Base-by-base conservation (phyloP, 495 filamentous ascomycete genomes). In the Tricharina praecox region DNA sequence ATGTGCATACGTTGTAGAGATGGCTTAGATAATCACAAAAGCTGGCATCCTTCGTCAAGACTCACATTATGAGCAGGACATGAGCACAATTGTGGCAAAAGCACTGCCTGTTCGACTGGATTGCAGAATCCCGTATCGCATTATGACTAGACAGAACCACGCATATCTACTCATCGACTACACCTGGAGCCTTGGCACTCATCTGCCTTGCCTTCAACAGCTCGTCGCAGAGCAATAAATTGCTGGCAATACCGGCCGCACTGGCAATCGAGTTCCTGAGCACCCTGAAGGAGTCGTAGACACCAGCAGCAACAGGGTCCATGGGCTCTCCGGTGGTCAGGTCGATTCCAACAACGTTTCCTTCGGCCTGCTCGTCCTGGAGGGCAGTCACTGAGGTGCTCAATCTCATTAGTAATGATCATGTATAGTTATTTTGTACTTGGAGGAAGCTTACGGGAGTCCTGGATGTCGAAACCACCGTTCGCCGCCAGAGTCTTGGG, bases 401-500 rank as follows among this genome's bases (percentile, higher is more conserved):
- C n/a, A n/a, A n/a, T n/a, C n/a, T n/a, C n/a, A n/a, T n/a, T n/a
- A n/a, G n/a, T n/a, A n/a, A n/a, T n/a, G n/a, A n/a, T n/a, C n/a
- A n/a, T n/a, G n/a, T n/a, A n/a, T n/a, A n/a, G n/a, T n/a, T n/a
- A n/a, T n/a, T n/a, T n/a, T n/a, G n/a, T n/a, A n/a, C n/a, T n/a
- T n/a, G 19, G 13, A 34, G 15, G 37, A 23, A 33, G 28, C 74
- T 80, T 72, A 86, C 82, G 65, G 44, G 82, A 74, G 64, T 97
- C 90, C 66, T 96, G 92, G 48, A 97, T 81, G 63, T 97, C 90
- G 57, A 93, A 87, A 48, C 92, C 90, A 36, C 84, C 81, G 61
- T 97, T 97, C 55, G 88, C 86, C 11, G 90, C 90, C 30, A 97
- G 74, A 13, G 86, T 96, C 73, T 97, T 97, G 38, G 90, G 90